Conservation (phyloP, 2,329 filamentous ascomycete species). For the Aspergillus glaucus region DNA sequence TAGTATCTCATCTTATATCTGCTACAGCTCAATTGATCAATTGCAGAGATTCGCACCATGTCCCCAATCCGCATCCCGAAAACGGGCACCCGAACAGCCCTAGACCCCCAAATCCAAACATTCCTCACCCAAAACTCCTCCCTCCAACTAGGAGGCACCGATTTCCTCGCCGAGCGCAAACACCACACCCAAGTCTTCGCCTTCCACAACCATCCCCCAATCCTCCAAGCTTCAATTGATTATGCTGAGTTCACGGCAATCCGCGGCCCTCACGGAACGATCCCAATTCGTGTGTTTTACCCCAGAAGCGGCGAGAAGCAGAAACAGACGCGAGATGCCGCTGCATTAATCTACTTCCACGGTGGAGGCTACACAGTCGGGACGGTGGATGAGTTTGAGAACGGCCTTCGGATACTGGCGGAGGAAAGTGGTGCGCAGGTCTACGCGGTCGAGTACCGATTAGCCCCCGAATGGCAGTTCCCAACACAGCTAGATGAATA, state of each 20-base stretch:
- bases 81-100: background rate
- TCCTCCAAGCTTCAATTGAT: constrained; percentile 17
- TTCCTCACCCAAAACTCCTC: background rate
- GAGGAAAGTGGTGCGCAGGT: constrained; percentile 21
- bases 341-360: constrained; percentile 33
- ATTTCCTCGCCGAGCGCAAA: background rate
- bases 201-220: background rate
- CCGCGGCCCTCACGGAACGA: constrained; percentile 28
- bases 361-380: constrained; percentile 35
- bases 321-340: constrained; percentile 9
- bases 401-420: constrained; percentile 27
- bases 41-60: background rate
- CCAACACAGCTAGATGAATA: constrained; percentile 32
- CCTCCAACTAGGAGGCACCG: background rate
- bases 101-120: background rate
- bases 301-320: constrained; percentile 7
- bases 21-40: too few relatives aligned
- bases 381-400: constrained; percentile 35
- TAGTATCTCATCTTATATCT: too few relatives aligned
- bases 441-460: constrained; percentile 30
- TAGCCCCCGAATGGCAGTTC: constrained; percentile 27
- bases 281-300: constrained; percentile 30
- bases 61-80: background rate
- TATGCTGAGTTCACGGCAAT: constrained; percentile 28
- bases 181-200: background rate